Evolutionary conservation across 2,329 filamentous ascomycete species (phyloP).

Genomic region (Cryphonectria parasitica): DNA sequence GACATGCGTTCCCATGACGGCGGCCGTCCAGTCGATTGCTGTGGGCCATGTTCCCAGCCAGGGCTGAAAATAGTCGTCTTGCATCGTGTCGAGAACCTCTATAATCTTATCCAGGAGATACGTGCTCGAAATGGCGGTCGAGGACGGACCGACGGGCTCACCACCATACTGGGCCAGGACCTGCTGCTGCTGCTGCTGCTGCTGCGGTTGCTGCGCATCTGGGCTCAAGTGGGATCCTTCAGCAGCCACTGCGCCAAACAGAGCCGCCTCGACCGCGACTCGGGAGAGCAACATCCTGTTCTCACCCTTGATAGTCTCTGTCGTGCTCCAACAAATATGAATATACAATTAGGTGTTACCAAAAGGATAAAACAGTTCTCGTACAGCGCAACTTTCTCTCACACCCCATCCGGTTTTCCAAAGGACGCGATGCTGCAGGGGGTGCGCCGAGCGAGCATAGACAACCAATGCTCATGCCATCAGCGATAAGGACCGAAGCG

Average conservation of each 20-base stretch:
- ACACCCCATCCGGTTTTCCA: background rate
- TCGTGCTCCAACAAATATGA: background rate
- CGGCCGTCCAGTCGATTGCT: conserved; percentile 92
- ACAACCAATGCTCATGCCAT: conserved; percentile 63
- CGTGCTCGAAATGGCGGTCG: background rate
- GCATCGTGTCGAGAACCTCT: conserved; percentile 67
- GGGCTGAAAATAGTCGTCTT: conserved; percentile 75
- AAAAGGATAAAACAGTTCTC: background rate
- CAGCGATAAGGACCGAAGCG: conserved; percentile 38
- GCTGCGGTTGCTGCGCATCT: conserved; percentile 4
- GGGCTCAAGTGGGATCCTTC: background rate
- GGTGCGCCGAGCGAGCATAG: background rate
- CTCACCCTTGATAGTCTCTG: background rate
- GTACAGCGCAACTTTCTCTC: background rate
- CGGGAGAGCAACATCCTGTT: conserved; percentile 11
- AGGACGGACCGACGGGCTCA: background rate
- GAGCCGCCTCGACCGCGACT: background rate
- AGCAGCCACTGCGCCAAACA: conserved; percentile 15
- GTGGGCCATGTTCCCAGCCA: conserved; percentile 82
- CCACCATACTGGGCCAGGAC: conserved; percentile 3
- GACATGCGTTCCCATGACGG: conserved; percentile 80
- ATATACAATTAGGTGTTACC: background rate
- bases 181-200: conserved; percentile 9
- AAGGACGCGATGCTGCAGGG: background rate
- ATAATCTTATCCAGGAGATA: conserved; percentile 48